Base-by-base conservation (phyloP, 768 basidiomycete genomes). In the Tricholoma sp. region DNA sequence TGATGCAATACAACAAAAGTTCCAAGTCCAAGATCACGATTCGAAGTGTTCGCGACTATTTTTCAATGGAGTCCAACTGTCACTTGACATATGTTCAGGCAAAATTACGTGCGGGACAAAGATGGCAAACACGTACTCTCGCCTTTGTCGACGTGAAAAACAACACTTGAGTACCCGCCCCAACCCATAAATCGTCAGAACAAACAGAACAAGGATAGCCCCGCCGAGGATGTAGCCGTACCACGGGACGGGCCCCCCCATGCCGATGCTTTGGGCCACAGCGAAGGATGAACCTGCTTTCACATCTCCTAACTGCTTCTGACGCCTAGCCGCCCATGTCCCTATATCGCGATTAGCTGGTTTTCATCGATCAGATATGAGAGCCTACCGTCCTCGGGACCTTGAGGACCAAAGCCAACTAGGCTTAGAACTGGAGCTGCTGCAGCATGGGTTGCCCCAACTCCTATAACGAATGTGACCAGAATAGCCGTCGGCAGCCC, bases 231-330 rank as follows among this genome's bases (percentile, higher is more conserved):
- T 13, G 24, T n/a, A 8, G 9, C 52, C 52, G 39, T 53, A 53
- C 15, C 34, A 29, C 4, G 52, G 52, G 7, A 53, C 52, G 4
- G 18, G 18, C 9, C 58, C 56, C 2, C 61, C 61, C 61, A 59
- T 61, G 3, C 58, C 61, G n/a, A 59, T 59, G 41, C 58, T 57
- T 33, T 61, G 61, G 10, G 61, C 58, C 17, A 61, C 33, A 9
- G 61, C 58, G 53, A 61, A 61, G 2, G 49, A 17, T 1, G 61
- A 61, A 1, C 58, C 61, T 2, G 47, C 18, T 41, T 41, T n/a
- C 2, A 53, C 24, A 39, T 53, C 9, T 11, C 50, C 50, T 7
- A 51, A 34, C 12, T 17, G 11, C 20, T 17, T 13, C 37, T 53
- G 52, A 6, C 9, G 11, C 28, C 39, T 41, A 3, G 52, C 52